Percentiles rank a stretch among this genome's conserved stretches.
phyloP scores from a whole-genome alignment of 805 yeast species.

The Ogataea philodendri region DNA sequence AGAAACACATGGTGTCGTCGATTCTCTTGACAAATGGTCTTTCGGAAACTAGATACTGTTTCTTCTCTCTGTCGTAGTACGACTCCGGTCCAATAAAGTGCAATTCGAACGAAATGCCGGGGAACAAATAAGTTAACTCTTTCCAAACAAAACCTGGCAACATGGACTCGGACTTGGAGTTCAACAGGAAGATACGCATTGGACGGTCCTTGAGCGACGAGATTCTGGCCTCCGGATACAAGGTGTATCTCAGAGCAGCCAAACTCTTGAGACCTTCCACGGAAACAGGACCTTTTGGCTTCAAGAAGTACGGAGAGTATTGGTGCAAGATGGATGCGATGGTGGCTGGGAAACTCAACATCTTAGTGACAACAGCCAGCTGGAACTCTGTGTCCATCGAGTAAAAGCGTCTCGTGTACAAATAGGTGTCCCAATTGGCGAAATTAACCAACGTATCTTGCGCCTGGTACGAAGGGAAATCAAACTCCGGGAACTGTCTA shows the following conservation, averaged over 20 bases:
- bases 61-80: slow-evolving; percentile 68
- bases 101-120: slow-evolving; percentile 76
- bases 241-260: slow-evolving; percentile 87
- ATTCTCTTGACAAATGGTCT: slow-evolving; percentile 71
- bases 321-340: slow-evolving; percentile 81
- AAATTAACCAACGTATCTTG: slow-evolving; percentile 74
- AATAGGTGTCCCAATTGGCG: slow-evolving; percentile 86
- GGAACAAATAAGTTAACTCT: slow-evolving; percentile 83
- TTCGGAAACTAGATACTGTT: slow-evolving; percentile 53
- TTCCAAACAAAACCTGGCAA: slow-evolving; percentile 95
- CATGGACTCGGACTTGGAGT: slow-evolving; percentile 91
- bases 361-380: slow-evolving; percentile 91
- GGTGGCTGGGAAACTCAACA: slow-evolving; percentile 89
- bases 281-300: slow-evolving; percentile 84
- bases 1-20: slow-evolving; percentile 69
- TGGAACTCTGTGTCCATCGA: slow-evolving; percentile 98
- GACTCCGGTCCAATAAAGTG: slow-evolving; percentile 96
- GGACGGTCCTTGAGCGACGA: slow-evolving; percentile 79
- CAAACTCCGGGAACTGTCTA: slow-evolving; percentile 91
- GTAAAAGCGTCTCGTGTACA: slow-evolving; percentile 87
- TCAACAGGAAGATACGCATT: slow-evolving; percentile 82
- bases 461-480: slow-evolving; percentile 80
- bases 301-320: slow-evolving; percentile 76
- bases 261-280: slow-evolving; percentile 90
- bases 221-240: slow-evolving; percentile 68